phyloP scores from a whole-genome alignment of 2,329 filamentous ascomycete genomes.

The Didymella segeticola region DNA sequence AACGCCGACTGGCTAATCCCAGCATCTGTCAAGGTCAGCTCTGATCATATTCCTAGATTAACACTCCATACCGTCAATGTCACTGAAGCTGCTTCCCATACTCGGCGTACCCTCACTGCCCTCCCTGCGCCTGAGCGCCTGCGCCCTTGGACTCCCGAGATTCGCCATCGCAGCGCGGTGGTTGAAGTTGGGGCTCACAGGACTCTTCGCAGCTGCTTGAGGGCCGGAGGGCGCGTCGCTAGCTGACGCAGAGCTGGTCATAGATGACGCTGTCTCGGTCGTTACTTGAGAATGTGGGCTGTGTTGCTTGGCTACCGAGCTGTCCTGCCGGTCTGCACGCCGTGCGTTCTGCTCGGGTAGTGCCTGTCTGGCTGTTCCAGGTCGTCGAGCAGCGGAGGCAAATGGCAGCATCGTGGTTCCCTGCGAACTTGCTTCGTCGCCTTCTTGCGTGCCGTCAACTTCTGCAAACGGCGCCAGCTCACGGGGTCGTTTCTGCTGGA shows the following conservation, averaged over 20 bases:
- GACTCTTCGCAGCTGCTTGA: conserved; percentile 26
- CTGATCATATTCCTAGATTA: neutral
- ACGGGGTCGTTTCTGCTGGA: conserved; percentile 40
- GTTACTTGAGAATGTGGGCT: conserved; percentile 30
- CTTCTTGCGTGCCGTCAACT: conserved; percentile 43
- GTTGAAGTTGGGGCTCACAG: conserved; percentile 56
- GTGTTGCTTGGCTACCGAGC: conserved; percentile 16
- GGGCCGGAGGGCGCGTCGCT: conserved; percentile 34
- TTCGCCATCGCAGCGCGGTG: conserved; percentile 65
- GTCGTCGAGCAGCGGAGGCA: conserved; percentile 37
- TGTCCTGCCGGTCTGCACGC: conserved; percentile 8
- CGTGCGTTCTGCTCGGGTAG: conserved; percentile 21
- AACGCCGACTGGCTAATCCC: conserved; percentile 82
- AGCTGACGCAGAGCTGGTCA: conserved; percentile 52
- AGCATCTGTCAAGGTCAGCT: conserved; percentile 62
- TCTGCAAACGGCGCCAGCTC: conserved; percentile 35
- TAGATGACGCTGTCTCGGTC: conserved; percentile 58
- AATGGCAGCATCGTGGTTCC: conserved; percentile 52
- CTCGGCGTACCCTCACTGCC: conserved; percentile 47
- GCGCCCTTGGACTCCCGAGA: conserved; percentile 56
- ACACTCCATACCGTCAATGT: conserved; percentile 70
- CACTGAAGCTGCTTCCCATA: conserved; percentile 80
- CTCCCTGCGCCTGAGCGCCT: conserved; percentile 30
- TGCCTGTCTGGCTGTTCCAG: conserved; percentile 15
- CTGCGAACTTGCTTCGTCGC: conserved; percentile 64